Base-by-base conservation (phyloP, 805 yeast species). In the Starmerella scarabaei region DNA sequence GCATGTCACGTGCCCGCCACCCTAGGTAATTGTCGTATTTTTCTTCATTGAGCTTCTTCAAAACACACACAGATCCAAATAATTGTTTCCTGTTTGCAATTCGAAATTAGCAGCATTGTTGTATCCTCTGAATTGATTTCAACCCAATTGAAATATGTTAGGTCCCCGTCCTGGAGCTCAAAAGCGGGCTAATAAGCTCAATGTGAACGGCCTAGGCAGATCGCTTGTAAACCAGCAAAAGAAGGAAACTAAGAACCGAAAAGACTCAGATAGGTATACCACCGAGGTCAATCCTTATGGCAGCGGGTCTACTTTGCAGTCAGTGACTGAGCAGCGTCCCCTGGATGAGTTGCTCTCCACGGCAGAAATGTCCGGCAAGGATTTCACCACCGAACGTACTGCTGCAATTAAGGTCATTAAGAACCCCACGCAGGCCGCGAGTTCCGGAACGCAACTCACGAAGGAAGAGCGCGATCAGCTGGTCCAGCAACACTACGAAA, bases 331-430 rank as follows among this genome's bases (percentile, higher is more conserved):
- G 54, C 97, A 91, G 59, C 74, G 80, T 51, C 79, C 96, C 1
- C 63, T 91, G 42, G 97, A 91, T 62, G 99, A 91, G 62, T 86
- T 91, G 60, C 71, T 91, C 54, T 80, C 77, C 55, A 88, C 96
- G 6, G 99, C 98, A 1, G 94, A 84, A 59, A 71, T 91, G 43
- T 95, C 96, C 2, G 94, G 85, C 56, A 85, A 88, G 17, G 97
- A 91, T 63, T 91, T 91, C 63, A 77, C 94, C 7, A 95, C 97
- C 3, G 96, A 88, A 50, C 76, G 79, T 55, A 70, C 76, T 42
- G 75, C 79, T 34, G 82, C 79, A 50, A 86, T 91, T 44, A 80
- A 79, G 53, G 83, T 91, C 52, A 77, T 91, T 51, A 74, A 78
- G 36, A 44, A 45, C n/a, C 68, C 68, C 34, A 56, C 59, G 24